These are phyloP conservation scores for Cercophora newfieldiana DNA, from an alignment of 495 filamentous ascomycete species.

Conservation along the genomic window DNA sequence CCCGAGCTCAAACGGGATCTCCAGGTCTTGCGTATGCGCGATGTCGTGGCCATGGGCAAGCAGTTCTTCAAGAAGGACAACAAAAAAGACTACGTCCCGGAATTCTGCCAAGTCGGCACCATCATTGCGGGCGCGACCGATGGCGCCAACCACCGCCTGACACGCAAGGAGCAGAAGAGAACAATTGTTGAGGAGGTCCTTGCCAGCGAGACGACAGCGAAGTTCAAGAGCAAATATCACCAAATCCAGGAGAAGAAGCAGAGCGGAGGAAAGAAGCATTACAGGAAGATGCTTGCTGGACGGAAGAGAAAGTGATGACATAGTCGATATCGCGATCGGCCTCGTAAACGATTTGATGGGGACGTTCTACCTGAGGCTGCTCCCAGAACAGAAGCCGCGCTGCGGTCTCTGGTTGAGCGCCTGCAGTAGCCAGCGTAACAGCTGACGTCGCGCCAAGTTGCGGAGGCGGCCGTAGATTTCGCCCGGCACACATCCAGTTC, in stretches of 20 bases:
- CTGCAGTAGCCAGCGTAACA: background rate
- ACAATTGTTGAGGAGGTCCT: conserved; percentile 90
- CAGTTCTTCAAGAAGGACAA: conserved; percentile 83
- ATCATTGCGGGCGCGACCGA: conserved; percentile 89
- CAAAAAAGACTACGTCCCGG: conserved; percentile 63
- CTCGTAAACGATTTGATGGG: background rate
- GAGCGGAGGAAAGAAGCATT: conserved; percentile 31
- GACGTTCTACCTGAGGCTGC: background rate
- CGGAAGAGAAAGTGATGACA: conserved; percentile 28
- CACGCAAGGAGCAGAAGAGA: conserved; percentile 82
- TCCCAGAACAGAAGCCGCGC: background rate
- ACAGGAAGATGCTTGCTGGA: conserved; percentile 36
- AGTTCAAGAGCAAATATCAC: conserved; percentile 41
- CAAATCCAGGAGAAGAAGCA: conserved; percentile 37
- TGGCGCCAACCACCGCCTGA: conserved; percentile 73
- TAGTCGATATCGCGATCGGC: background rate
- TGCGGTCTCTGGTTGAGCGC: background rate
- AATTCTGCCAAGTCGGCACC: conserved; percentile 86
- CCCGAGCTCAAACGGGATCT: conserved; percentile 84
- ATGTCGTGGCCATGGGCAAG: conserved; percentile 78
- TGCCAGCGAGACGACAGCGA: conserved; percentile 52
- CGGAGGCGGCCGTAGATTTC: background rate
- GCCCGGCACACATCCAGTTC: background rate
- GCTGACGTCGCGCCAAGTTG: background rate
- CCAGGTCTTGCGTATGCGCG: conserved; percentile 83